A percentile compares a stretch with the other conserved stretches of the same genome.
Evolutionary conservation across 257 asterid genomes (phyloP).

Genomic region (Solanum okadae): DNA sequence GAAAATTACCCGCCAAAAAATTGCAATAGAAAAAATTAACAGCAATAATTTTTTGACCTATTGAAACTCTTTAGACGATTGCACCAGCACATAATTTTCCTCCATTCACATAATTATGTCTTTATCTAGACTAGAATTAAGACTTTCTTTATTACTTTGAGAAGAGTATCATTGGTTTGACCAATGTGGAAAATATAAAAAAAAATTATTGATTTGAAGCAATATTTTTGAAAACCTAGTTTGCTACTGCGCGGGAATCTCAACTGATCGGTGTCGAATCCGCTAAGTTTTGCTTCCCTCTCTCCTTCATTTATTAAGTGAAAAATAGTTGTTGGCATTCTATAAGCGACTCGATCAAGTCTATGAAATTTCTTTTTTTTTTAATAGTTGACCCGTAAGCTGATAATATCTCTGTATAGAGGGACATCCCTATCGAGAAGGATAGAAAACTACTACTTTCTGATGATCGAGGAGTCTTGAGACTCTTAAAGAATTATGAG

Average conservation of each 20-base stretch:
- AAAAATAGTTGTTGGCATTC: background rate
- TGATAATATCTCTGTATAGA: background rate
- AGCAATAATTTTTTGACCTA: background rate
- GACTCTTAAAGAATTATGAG: background rate
- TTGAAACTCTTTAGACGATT: background rate
- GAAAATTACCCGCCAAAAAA: background rate
- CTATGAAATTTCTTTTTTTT: background rate
- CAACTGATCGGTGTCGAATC: accelerated
- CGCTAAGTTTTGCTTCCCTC: background rate
- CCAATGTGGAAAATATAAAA: background rate
- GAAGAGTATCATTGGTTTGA: background rate
- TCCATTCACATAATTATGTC: background rate
- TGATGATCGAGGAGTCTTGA: background rate
- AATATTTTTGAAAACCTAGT: background rate
- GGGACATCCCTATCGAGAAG: background rate
- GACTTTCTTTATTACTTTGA: background rate
- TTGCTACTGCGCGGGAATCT: accelerated
- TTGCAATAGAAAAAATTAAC: background rate
- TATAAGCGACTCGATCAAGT: background rate
- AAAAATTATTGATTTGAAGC: background rate
- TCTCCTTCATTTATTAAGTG: background rate
- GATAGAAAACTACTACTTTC: background rate
- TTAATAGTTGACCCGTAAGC: background rate
- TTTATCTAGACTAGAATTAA: no score
- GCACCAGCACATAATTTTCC: background rate